Base-by-base conservation (phyloP, 106 monocot genomes). In the Platanthera guangdongensis region DNA sequence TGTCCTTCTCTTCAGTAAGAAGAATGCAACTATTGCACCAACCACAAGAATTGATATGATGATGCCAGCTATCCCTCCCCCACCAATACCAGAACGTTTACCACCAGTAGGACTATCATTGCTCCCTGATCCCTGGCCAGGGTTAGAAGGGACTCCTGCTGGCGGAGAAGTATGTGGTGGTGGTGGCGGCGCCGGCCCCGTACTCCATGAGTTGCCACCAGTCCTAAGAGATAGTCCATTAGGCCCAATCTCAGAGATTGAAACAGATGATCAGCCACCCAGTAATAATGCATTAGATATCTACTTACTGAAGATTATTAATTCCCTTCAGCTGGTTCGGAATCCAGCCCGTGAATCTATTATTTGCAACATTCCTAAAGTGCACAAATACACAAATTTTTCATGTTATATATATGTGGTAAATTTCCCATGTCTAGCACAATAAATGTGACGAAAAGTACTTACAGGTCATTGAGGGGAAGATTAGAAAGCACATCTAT, bases 321-420 rank as follows among this genome's bases (percentile, higher is more conserved):
- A 95, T 85, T 59, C 76, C 73, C 72, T 88, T 87, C 28, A 95
- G 47, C 54, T 81, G 82, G 22, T 84, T 78, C 74, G 95, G 95
- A 81, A 95, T 92, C 89, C 89, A 89, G 50, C 95, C 95, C 60
- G 79, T 92, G 82, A 95, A 92, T 39, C 48, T 87, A 65, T 95
- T 95, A 71, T 92, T 88, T 82, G 88, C 89, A 78, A 92, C 82
- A 80, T 95, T 88, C 83, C 95, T 95, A 68, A 79, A 70, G 47
- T 8, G 86, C 50, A 28, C 8, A 32, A 50, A 46, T 12, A 72
- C 60, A 8, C 46, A 86, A 14, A 68, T 52, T 75, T 47, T 57
- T 3, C 55, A 12, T 59, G 16, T 7, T 18, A 4, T 69, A 32
- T 22, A 39, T 30, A 47, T 32, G 14, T 50, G 1, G 9, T 51